Evolutionary conservation across 331 rosid species (phyloP).

Genomic region (Malus hybrid): DNA sequence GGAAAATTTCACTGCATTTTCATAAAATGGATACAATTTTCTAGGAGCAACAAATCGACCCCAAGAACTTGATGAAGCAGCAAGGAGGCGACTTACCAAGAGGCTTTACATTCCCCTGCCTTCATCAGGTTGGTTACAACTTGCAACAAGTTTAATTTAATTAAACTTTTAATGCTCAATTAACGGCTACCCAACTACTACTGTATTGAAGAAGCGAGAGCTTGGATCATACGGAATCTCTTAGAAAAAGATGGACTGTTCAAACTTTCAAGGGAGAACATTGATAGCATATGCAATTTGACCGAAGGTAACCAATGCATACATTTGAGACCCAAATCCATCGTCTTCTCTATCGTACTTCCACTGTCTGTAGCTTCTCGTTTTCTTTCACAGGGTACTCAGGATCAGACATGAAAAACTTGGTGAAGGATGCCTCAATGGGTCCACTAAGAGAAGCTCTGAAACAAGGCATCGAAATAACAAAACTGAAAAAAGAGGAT

Average conservation of each 20-base stretch:
- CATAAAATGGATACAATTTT: slow-evolving; percentile 13
- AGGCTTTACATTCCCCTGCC: slow-evolving; percentile 92
- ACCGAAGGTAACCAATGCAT: slow-evolving; percentile 50
- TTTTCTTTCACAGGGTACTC: slow-evolving; percentile 37
- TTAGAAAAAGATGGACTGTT: slow-evolving; percentile 56
- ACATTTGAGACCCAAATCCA: background rate
- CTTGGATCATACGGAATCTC: slow-evolving; percentile 50
- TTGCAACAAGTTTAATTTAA: slow-evolving; percentile 1
- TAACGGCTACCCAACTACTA: slow-evolving; percentile 21
- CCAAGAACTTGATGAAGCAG: slow-evolving; percentile 97
- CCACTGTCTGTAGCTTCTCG: slow-evolving; percentile 1
- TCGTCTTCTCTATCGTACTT: slow-evolving; percentile 5
- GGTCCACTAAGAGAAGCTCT: slow-evolving; percentile 92
- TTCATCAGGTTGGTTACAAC: slow-evolving; percentile 48
- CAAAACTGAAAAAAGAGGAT: slow-evolving; percentile 63
- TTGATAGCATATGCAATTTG: slow-evolving; percentile 51
- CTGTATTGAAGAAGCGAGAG: slow-evolving; percentile 53
- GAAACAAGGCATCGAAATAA: slow-evolving; percentile 60
- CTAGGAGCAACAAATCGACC: slow-evolving; percentile 97
- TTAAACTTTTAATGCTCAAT: background rate
- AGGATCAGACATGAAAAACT: slow-evolving; percentile 95
- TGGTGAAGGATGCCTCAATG: slow-evolving; percentile 92
- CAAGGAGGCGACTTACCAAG: slow-evolving; percentile 88
- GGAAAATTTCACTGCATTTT: background rate
- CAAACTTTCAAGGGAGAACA: slow-evolving; percentile 53